Conservation (phyloP, 176 grass and related monocot genomes). For the Tuctoria greenei region DNA sequence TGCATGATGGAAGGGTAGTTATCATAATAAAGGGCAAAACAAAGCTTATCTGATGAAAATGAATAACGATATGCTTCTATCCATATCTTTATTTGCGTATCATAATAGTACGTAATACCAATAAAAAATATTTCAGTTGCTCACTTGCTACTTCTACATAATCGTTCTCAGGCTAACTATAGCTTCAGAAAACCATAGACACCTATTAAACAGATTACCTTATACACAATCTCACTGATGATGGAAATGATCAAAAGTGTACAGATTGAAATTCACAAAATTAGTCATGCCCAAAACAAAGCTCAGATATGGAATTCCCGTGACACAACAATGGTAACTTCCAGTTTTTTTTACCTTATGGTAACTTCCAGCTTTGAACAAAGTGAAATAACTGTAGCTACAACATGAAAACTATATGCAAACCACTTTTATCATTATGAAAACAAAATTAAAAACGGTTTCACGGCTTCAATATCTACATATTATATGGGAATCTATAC, state of each 20-base stretch:
- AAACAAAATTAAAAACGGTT: background rate
- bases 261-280: background rate
- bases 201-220: background rate
- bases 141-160: slow-evolving; percentile 2
- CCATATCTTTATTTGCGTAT: background rate
- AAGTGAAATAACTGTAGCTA: background rate
- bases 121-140: background rate
- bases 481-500: background rate
- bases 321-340: too few relatives aligned
- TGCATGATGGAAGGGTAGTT: too few relatives aligned
- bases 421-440: background rate
- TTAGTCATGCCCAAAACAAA: background rate
- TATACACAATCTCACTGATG: background rate
- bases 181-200: background rate
- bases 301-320: background rate
- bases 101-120: too few relatives aligned
- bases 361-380: slow-evolving; percentile 2
- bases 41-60: background rate
- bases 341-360: too few relatives aligned
- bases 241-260: background rate
- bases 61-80: background rate
- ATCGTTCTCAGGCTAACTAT: too few relatives aligned
- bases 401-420: background rate
- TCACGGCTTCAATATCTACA: background rate
- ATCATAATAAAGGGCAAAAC: background rate